These are phyloP conservation scores for Coemansia nantahalensis DNA, from an alignment of 192 early-diverging fungal genomes.

Conservation along the genomic window DNA sequence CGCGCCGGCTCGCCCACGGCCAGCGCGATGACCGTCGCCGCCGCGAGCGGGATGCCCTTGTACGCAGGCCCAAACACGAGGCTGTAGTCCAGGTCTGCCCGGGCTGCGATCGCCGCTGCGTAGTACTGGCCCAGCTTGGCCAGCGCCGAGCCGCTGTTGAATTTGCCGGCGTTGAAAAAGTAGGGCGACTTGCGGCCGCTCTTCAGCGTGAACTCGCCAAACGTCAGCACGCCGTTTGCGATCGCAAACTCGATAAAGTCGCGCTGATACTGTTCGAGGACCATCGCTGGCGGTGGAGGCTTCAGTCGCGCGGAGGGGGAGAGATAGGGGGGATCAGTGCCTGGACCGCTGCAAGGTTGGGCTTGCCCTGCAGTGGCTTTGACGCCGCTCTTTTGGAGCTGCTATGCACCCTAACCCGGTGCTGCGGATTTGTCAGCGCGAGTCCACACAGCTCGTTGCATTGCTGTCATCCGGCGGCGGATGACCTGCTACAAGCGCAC, in stretches of 20 bases:
- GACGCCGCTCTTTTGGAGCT: too few species aligned
- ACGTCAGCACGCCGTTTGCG: conserved; percentile 77
- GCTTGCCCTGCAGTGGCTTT: too few species aligned
- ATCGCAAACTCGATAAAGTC: conserved; percentile 94
- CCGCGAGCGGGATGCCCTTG: conserved; percentile 96
- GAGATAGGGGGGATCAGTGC: background rate
- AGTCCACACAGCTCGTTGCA: too few species aligned
- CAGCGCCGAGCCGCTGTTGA: conserved; percentile 86
- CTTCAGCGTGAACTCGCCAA: conserved; percentile 93
- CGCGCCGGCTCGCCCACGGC: conserved; percentile 46
- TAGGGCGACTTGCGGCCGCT: conserved; percentile 94
- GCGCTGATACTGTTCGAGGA: conserved; percentile 70
- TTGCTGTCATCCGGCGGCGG: too few species aligned
- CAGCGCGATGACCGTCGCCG: conserved; percentile 77
- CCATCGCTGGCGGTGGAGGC: conserved; percentile 12
- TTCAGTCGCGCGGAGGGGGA: background rate
- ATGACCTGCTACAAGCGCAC: too few species aligned
- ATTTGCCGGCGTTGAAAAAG: conserved; percentile 98
- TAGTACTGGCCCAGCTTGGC: conserved; percentile 85
- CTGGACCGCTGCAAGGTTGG: too few species aligned
- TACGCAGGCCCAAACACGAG: conserved; percentile 98
- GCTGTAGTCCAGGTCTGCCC: conserved; percentile 69
- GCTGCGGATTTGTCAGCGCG: too few species aligned
- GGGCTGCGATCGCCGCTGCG: conserved; percentile 72
- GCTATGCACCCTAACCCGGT: too few species aligned